phyloP scores from a whole-genome alignment of 2,329 filamentous ascomycete genomes.

The Samsoniella hepiali region DNA sequence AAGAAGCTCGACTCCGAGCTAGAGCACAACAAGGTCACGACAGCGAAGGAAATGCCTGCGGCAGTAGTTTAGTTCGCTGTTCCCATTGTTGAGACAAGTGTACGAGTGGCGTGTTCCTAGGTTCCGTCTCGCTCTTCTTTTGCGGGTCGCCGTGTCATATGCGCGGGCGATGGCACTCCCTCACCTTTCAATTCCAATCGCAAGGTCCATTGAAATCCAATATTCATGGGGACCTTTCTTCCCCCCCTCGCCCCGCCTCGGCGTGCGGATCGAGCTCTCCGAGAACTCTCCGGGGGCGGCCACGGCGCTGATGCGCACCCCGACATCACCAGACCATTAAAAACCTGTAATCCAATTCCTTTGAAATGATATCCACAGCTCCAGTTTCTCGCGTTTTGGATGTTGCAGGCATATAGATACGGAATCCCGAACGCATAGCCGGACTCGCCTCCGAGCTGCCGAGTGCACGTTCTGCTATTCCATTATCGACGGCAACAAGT shows the following conservation, averaged over 20 bases:
- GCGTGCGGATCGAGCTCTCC: background rate
- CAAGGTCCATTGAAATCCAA: slow-evolving; percentile 4
- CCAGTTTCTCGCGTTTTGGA: background rate
- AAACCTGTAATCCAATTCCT: background rate
- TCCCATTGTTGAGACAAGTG: background rate
- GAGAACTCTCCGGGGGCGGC: slow-evolving; percentile 12
- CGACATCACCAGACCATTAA: slow-evolving; percentile 7
- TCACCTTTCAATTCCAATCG: background rate
- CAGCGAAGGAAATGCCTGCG: background rate
- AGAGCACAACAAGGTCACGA: background rate
- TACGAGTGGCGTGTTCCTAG: background rate
- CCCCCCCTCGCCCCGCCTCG: background rate
- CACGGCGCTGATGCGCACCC: background rate
- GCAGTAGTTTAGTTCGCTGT: too few species aligned
- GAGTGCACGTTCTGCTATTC: background rate
- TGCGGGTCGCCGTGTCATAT: background rate
- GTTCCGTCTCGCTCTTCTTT: background rate
- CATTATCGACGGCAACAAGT: background rate
- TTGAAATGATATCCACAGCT: slow-evolving; percentile 9
- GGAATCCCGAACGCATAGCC: slow-evolving; percentile 1
- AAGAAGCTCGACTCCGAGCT: background rate
- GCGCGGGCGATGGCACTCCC: background rate
- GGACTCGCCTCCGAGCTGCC: background rate
- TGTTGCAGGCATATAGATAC: background rate
- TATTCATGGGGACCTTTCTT: background rate